phyloP scores from a whole-genome alignment of 441 rosid genomes.

The Pelargonium cotyledonis region DNA sequence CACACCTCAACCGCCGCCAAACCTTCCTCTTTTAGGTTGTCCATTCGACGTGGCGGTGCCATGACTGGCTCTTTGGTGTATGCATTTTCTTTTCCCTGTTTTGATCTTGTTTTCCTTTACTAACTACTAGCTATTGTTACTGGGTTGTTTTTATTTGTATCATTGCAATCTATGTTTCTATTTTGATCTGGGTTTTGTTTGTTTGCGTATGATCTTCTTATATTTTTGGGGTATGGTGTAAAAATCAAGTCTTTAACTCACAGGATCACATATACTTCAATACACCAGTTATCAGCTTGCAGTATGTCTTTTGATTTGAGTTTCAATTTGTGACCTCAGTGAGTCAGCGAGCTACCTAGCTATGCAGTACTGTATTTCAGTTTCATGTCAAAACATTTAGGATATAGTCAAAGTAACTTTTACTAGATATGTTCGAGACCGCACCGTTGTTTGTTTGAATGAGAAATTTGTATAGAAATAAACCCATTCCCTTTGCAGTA shows the following conservation, averaged over 20 bases:
- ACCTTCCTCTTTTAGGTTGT: constrained; percentile 39
- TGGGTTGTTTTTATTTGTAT: no score
- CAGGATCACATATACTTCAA: background rate
- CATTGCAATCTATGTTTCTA: background rate
- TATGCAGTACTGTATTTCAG: background rate
- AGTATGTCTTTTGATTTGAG: background rate
- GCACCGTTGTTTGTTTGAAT: background rate
- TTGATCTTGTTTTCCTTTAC: background rate
- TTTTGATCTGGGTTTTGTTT: constrained; percentile 2
- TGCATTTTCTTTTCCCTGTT: background rate
- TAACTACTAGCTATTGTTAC: background rate
- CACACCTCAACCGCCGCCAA: constrained; percentile 24
- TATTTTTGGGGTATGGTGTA: background rate
- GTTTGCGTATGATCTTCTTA: background rate
- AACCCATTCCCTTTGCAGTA: background rate
- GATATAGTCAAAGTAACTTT: background rate
- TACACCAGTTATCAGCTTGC: background rate
- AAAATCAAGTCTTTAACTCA: background rate
- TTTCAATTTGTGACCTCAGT: background rate
- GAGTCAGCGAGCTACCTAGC: background rate
- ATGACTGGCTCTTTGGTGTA: constrained; percentile 37
- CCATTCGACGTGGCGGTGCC: constrained; percentile 28
- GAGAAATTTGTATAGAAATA: background rate
- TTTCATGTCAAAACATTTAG: background rate
- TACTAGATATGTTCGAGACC: background rate